Base-by-base conservation (phyloP, 2,329 filamentous ascomycete genomes). In the Lanzia echinophila region DNA sequence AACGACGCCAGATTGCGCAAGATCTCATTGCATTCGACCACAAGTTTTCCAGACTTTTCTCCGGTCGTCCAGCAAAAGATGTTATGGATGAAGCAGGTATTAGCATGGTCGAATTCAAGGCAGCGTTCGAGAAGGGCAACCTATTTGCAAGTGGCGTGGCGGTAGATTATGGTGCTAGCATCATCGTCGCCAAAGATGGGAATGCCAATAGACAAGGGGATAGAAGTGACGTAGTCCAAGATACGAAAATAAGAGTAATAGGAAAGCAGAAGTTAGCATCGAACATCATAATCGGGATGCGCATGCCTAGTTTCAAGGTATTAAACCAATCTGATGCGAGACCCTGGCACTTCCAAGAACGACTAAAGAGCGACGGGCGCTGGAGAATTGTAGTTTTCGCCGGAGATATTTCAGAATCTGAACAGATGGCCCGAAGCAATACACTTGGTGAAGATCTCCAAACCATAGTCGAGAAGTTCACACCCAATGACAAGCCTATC, bases 1-100 rank as follows among this genome's bases (percentile, higher is more conserved):
- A 87, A 67, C 75, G 84, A 70, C 74, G 78, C 3, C 71, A 69
- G 2, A 78, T 88, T 2, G 86, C 86, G 0, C 73, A 83, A 56
- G 78, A 85, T 38, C 76, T 89, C 1, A 88, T 90, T 57, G 73
- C 75, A 2, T 83, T 85, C 56, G 82, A 85, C 60, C 77, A 79
- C 55, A 73, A 72, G 56, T 79, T 81, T 59, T 77, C 77, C 13
- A 77, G 77, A 57, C 72, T 79, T 60, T 79, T 82, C 62, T 77
- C 82, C 6, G 65, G 62, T 86, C 1, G 71, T 72, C n/a, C 82
- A 77, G 1, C 79, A 75, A 33, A 60, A 41, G 63, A 79, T 36
- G 53, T 58, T 3, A 57, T 57, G 56, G 60, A 63, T 42, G 60
- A 62, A 55, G 76, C 77, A 46, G 82, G 82, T 0, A 77, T 86